Evolutionary conservation across 2,329 filamentous ascomycete species (phyloP).

Genomic region (Tympanopsis confertula): DNA sequence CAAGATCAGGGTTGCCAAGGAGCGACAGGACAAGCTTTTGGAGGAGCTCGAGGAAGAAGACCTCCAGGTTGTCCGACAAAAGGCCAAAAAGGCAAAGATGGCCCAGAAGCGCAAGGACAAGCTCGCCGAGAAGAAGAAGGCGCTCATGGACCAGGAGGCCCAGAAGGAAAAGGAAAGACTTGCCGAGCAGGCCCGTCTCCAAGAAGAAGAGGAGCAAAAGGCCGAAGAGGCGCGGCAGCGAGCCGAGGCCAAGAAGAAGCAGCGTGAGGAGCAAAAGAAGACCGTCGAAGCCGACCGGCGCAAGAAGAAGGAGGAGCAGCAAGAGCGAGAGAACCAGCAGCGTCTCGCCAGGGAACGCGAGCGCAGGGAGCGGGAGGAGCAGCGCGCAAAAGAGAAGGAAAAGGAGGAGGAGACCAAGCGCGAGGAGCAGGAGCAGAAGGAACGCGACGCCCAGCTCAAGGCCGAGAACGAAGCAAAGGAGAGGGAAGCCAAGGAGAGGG

Average conservation of each 20-base stretch:
- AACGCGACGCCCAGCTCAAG: constrained; percentile 24
- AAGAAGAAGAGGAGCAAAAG: constrained; percentile 66
- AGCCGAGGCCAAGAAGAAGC: constrained; percentile 81
- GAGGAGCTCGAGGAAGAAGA: constrained; percentile 85
- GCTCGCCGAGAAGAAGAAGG: constrained; percentile 76
- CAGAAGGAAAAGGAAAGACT: constrained; percentile 79
- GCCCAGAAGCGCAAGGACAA: constrained; percentile 94
- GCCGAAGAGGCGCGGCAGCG: constrained; percentile 70
- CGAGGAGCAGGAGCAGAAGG: constrained; percentile 9
- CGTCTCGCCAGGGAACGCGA: constrained; percentile 70
- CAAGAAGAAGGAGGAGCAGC: constrained; percentile 74
- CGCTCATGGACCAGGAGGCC: constrained; percentile 81
- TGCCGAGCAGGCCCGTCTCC: constrained; percentile 68
- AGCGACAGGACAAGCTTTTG: constrained; percentile 80
- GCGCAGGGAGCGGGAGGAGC: constrained; percentile 76
- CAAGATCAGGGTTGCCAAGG: constrained; percentile 86
- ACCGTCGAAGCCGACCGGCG: constrained; percentile 79
- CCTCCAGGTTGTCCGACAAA: constrained; percentile 63
- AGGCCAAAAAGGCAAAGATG: constrained; percentile 86
- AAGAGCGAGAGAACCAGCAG: constrained; percentile 73
- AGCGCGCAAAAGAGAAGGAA: constrained; percentile 69
- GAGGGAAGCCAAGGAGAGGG: neutral
- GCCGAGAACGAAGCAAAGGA: constrained; percentile 19
- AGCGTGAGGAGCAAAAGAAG: constrained; percentile 81
- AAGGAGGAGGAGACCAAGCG: constrained; percentile 21